Evolutionary conservation across 306 rosid species (phyloP).

Genomic region (Glycyrrhiza uralensis): DNA sequence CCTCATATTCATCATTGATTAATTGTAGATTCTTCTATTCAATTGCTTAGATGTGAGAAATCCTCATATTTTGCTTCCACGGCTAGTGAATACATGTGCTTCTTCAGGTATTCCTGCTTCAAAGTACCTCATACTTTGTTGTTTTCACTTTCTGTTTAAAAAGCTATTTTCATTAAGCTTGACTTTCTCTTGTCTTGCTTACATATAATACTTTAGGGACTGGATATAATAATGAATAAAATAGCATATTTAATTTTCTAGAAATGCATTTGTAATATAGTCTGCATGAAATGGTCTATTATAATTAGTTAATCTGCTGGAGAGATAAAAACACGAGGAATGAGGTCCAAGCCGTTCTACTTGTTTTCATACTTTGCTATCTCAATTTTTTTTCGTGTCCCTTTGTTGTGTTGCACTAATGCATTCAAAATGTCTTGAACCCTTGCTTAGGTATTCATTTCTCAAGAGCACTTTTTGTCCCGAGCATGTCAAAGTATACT

Average conservation of each 20-base stretch:
- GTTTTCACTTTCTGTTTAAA: background rate
- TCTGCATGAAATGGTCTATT: background rate
- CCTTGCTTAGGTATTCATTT: constrained; percentile 53
- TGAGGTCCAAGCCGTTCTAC: background rate
- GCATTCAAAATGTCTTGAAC: constrained; percentile 18
- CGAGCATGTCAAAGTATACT: constrained; percentile 59
- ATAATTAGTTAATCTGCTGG: background rate
- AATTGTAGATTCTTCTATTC: constrained; percentile 70
- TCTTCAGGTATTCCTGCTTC: constrained; percentile 57
- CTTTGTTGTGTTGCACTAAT: background rate
- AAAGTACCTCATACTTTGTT: background rate
- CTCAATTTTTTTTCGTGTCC: background rate
- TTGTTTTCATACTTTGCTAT: background rate
- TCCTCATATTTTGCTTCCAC: constrained; percentile 66
- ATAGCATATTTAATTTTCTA: background rate
- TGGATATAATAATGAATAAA: background rate
- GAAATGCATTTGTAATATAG: background rate
- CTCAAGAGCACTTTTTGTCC: constrained; percentile 71
- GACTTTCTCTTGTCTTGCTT: background rate
- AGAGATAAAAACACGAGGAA: background rate
- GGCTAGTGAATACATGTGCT: constrained; percentile 58
- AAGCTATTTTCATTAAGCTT: background rate
- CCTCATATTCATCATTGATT: constrained; percentile 24
- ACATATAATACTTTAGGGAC: background rate
- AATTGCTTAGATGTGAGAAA: constrained; percentile 79